phyloP scores from a whole-genome alignment of 164 flowering plant genomes.

The Stephania yunnanensis region DNA sequence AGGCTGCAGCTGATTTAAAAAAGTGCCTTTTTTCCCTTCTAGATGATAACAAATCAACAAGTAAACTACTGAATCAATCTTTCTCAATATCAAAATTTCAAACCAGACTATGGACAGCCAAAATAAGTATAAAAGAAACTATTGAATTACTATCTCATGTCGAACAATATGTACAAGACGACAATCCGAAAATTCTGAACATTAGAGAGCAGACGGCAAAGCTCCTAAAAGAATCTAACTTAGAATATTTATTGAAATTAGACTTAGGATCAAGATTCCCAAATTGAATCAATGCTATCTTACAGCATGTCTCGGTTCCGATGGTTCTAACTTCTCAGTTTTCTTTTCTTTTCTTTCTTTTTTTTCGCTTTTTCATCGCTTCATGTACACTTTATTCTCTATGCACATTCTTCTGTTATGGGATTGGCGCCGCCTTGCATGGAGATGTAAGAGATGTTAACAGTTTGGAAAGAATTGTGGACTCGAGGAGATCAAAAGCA shows the following conservation, averaged over 20 bases:
- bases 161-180: neutral
- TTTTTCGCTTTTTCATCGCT: neutral
- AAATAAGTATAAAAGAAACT: neutral
- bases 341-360: too few species aligned
- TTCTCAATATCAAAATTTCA: neutral
- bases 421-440: constrained; percentile 32
- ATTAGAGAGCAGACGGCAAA: neutral
- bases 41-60: neutral
- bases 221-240: constrained; percentile 4
- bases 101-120: neutral
- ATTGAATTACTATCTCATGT: neutral
- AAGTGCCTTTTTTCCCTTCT: neutral
- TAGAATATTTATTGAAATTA: constrained; percentile 2
- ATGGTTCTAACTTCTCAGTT: neutral
- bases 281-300: constrained; percentile 10
- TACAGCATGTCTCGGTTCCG: constrained; percentile 13
- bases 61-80: neutral
- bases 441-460: constrained; percentile 4
- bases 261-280: constrained; percentile 3
- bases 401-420: neutral
- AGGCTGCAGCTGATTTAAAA: neutral
- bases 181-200: neutral
- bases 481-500: constrained; percentile 24
- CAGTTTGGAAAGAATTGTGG: neutral
- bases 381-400: constrained; percentile 8